A percentile compares a stretch with the other conserved stretches of the same genome.
These are phyloP conservation scores for Pelargonium fulgidum DNA, from an alignment of 441 rosid species.

Conservation along the genomic window DNA sequence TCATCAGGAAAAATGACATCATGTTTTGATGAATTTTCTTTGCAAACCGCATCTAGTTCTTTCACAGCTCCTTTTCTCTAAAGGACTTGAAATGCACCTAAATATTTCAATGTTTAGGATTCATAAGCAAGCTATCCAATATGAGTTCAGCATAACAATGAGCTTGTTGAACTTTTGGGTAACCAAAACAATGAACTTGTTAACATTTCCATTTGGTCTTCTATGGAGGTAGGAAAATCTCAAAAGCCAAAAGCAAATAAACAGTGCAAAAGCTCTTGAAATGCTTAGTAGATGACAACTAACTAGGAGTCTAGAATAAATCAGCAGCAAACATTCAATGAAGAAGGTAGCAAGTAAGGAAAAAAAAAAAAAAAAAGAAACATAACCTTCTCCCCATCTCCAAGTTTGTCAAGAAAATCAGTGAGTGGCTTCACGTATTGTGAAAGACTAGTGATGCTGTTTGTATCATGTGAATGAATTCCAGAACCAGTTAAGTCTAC, in stretches of 20 bases:
- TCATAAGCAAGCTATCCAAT: background rate
- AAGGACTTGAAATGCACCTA: background rate
- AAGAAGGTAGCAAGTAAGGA: slow-evolving; percentile 1
- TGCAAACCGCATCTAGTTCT: background rate
- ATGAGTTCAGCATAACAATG: background rate
- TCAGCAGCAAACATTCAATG: background rate
- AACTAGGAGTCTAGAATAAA: background rate
- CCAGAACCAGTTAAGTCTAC: slow-evolving; percentile 88
- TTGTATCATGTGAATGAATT: slow-evolving; percentile 58
- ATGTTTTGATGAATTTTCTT: background rate
- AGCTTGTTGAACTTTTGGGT: too few relatives aligned
- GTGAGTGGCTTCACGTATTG: slow-evolving; percentile 82
- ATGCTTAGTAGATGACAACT: background rate
- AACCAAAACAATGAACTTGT: background rate
- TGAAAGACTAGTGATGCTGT: slow-evolving; percentile 57
- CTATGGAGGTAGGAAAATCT: too few relatives aligned
- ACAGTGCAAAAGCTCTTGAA: too few relatives aligned
- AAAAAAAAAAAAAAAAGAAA: slow-evolving; percentile 13
- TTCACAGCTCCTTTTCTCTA: background rate
- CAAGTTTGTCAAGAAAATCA: slow-evolving; percentile 59
- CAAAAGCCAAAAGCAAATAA: too few relatives aligned
- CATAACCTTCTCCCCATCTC: slow-evolving; percentile 62
- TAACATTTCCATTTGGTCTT: too few relatives aligned
- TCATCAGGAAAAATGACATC: background rate
- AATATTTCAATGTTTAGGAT: background rate